Conservation (phyloP, 495 filamentous ascomycete genomes). For the Aeminium ludgeri region DNA sequence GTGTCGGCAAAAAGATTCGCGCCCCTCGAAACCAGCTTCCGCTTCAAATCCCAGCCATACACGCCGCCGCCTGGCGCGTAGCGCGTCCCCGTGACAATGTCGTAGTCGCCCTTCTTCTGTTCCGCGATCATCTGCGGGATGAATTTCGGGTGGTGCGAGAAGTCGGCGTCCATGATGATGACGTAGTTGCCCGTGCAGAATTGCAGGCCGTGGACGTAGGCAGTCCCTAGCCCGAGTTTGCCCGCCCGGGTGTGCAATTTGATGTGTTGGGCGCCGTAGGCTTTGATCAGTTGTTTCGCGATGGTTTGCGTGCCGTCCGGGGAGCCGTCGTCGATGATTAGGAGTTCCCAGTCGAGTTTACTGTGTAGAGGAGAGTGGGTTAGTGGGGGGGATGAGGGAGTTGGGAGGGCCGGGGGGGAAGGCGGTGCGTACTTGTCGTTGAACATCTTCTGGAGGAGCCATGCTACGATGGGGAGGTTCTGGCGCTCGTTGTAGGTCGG, state of each 20-base stretch:
- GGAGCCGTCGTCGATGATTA: slow-evolving; percentile 94
- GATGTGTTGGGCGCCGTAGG: slow-evolving; percentile 58
- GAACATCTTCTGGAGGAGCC: slow-evolving; percentile 83
- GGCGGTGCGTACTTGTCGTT: slow-evolving; percentile 50
- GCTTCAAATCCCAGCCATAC: slow-evolving; percentile 93
- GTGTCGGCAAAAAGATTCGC: slow-evolving; percentile 95
- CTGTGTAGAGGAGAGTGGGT: slow-evolving; percentile 30
- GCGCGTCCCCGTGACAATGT: slow-evolving; percentile 91
- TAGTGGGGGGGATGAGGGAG: slow-evolving; percentile 13
- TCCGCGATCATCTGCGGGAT: slow-evolving; percentile 71
- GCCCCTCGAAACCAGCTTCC: slow-evolving; percentile 78
- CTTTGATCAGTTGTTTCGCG: slow-evolving; percentile 72
- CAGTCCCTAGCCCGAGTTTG: slow-evolving; percentile 91
- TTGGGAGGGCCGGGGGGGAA: background rate
- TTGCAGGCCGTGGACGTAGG: slow-evolving; percentile 87
- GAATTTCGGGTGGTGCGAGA: slow-evolving; percentile 96
- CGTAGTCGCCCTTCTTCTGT: slow-evolving; percentile 55
- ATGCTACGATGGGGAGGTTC: slow-evolving; percentile 90
- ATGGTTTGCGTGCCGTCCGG: slow-evolving; percentile 87
- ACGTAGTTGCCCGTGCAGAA: slow-evolving; percentile 81
- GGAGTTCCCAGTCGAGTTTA: slow-evolving; percentile 90
- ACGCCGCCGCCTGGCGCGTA: slow-evolving; percentile 86
- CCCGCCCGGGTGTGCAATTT: slow-evolving; percentile 71
- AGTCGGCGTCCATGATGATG: slow-evolving; percentile 99
- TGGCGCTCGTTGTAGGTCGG: slow-evolving; percentile 96